These are phyloP conservation scores for Geosmithia flava DNA, from an alignment of 2,329 filamentous ascomycete genomes.

Conservation along the genomic window DNA sequence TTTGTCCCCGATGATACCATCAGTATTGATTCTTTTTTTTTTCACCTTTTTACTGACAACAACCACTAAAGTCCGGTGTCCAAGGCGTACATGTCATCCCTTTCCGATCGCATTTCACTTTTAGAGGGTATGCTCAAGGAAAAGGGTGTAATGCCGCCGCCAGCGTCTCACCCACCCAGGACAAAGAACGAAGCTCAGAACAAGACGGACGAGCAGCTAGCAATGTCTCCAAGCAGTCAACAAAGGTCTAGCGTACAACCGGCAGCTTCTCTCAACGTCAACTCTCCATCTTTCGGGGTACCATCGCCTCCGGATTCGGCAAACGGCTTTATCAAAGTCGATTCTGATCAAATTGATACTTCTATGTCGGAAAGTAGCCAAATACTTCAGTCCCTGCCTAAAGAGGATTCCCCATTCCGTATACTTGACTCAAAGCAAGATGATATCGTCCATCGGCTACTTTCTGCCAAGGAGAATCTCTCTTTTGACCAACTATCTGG, in stretches of 20 bases:
- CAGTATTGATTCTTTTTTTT: not conserved
- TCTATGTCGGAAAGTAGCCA: constrained; percentile 8
- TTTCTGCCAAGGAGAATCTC: constrained; percentile 35
- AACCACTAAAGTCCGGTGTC: constrained; percentile 34
- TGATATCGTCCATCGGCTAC: constrained; percentile 32
- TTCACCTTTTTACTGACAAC: not conserved
- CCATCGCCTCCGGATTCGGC: constrained; percentile 19
- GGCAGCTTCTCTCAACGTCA: constrained; percentile 1
- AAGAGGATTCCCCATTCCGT: constrained; percentile 19
- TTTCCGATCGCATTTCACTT: constrained; percentile 39
- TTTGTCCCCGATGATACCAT: not conserved
- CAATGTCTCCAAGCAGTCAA: constrained; percentile 1
- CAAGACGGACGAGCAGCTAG: constrained; percentile 12
- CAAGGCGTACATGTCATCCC: constrained; percentile 43
- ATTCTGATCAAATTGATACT: constrained; percentile 11
- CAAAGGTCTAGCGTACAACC: constrained; percentile 5
- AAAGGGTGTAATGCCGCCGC: constrained; percentile 33
- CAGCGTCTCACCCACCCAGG: constrained; percentile 39
- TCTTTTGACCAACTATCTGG: constrained; percentile 38
- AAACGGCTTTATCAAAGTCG: constrained; percentile 13
- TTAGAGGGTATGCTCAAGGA: constrained; percentile 39
- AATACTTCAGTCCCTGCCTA: constrained; percentile 8
- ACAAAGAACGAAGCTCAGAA: constrained; percentile 25
- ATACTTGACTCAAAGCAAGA: constrained; percentile 29
- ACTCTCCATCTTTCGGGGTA: constrained; percentile 9